These are phyloP conservation scores for Leccinum rimulosum DNA, from an alignment of 768 basidiomycete genomes.

Conservation along the genomic window DNA sequence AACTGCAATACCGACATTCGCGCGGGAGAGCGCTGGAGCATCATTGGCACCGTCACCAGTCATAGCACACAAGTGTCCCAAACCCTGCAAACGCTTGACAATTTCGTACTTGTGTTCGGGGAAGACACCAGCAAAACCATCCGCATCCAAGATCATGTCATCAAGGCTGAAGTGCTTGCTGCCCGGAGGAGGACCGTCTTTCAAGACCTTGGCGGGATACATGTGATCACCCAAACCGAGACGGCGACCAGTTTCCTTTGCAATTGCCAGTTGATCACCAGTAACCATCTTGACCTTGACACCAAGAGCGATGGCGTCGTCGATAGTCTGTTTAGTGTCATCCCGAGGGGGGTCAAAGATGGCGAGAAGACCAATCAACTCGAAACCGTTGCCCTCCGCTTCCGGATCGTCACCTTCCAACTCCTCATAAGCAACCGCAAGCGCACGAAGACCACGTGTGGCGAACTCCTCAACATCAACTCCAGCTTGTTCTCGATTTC, in stretches of 20 bases:
- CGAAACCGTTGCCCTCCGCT: conserved; percentile 93
- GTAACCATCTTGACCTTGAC: conserved; percentile 99
- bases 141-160: conserved; percentile 99
- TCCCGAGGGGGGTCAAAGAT: conserved; percentile 98
- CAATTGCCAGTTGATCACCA: conserved; percentile 99
- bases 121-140: conserved; percentile 99
- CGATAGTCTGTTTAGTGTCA: conserved; percentile 98
- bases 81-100: conserved; percentile 95
- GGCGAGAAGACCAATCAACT: conserved; percentile 93
- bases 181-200: conserved; percentile 90
- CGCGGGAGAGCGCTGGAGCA: conserved; percentile 94
- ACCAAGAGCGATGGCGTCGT: conserved; percentile 93
- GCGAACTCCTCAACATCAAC: conserved; percentile 96
- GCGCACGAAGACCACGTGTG: conserved; percentile 89
- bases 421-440: conserved; percentile 95
- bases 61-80: conserved; percentile 97
- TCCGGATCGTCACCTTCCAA: conserved; percentile 79
- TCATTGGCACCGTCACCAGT: conserved; percentile 99
- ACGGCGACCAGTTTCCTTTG: conserved; percentile 98
- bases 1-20: conserved; percentile 99
- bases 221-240: conserved; percentile 98
- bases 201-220: conserved; percentile 99
- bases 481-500: conserved; percentile 90
- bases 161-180: conserved; percentile 83
- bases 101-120: conserved; percentile 99